These are phyloP conservation scores for Phytophthora cactorum DNA, from an alignment of 352 stramenopile species.

Conservation along the genomic window DNA sequence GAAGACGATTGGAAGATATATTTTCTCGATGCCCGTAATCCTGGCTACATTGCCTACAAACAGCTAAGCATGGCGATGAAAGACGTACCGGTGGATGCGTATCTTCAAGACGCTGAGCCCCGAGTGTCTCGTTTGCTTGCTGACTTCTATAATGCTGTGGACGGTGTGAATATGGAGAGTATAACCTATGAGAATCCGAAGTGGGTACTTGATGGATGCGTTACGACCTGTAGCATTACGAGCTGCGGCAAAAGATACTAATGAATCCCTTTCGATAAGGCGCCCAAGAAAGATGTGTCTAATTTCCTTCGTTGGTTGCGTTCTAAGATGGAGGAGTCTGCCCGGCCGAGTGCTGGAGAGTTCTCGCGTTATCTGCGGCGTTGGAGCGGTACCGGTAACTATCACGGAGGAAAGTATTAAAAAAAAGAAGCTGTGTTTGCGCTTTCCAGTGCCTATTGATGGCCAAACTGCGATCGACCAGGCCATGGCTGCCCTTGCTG, in stretches of 20 bases:
- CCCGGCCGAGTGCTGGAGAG: too few species aligned
- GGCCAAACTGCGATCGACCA: neutral
- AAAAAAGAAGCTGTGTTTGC: neutral
- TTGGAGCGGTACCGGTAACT: neutral
- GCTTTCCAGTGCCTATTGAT: neutral
- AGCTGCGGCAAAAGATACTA: too few species aligned
- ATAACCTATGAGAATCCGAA: too few species aligned
- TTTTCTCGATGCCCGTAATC: constrained; percentile 6
- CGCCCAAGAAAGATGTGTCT: constrained; percentile 4
- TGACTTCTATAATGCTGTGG: too few species aligned
- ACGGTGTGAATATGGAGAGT: too few species aligned
- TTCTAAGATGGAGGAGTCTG: constrained; percentile 4
- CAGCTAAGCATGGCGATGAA: constrained; percentile 1
- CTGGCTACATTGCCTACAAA: constrained; percentile 12
- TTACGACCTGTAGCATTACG: too few species aligned
- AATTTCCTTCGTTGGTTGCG: constrained; percentile 13
- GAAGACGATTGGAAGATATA: constrained; percentile 14
- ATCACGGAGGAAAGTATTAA: neutral
- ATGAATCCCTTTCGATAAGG: neutral
- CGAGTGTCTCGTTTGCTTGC: constrained; percentile 4
- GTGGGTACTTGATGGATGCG: too few species aligned
- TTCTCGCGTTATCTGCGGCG: neutral
- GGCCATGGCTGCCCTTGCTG: neutral
- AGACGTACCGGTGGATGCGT: neutral
- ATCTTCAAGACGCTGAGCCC: constrained; percentile 10